Evolutionary conservation across 2,329 filamentous ascomycete genomes (phyloP).

Genomic region (Fusarium graminum): DNA sequence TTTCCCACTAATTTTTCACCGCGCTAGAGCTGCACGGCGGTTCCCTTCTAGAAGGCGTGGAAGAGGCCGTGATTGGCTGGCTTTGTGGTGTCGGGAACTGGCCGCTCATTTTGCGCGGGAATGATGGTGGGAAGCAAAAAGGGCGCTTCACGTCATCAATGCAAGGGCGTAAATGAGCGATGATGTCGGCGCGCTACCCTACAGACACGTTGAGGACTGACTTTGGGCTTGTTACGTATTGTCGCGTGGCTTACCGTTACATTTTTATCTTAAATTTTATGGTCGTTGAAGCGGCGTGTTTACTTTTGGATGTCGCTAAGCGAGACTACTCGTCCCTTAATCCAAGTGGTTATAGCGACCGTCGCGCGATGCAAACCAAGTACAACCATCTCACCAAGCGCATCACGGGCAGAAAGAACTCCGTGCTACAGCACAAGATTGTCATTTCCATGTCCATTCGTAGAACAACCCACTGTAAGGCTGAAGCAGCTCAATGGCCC

Average conservation of each 20-base stretch:
- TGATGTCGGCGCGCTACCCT: slow-evolving; percentile 14
- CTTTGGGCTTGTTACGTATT: neutral
- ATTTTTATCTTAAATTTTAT: neutral
- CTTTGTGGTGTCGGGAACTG: neutral
- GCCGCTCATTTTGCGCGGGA: neutral
- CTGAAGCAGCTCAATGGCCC: slow-evolving; percentile 15
- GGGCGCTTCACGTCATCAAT: slow-evolving; percentile 4
- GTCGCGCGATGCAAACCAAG: neutral
- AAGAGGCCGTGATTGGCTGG: neutral
- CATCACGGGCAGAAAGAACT: neutral
- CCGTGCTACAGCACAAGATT: neutral
- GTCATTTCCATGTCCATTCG: neutral
- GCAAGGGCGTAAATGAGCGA: slow-evolving; percentile 10
- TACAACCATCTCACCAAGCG: no score
- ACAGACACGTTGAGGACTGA: slow-evolving; percentile 12
- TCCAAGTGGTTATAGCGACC: no score
- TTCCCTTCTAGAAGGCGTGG: slow-evolving; percentile 21
- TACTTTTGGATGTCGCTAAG: neutral
- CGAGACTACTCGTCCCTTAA: neutral
- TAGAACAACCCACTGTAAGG: neutral
- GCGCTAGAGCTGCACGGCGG: slow-evolving; percentile 17
- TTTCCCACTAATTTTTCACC: slow-evolving; percentile 17
- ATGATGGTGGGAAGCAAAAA: neutral
- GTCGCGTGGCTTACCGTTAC: neutral
- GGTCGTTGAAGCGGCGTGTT: slow-evolving; percentile 1